Conservation (phyloP, 176 grass and related monocot species). For the Hyparrhenia diplandra region DNA sequence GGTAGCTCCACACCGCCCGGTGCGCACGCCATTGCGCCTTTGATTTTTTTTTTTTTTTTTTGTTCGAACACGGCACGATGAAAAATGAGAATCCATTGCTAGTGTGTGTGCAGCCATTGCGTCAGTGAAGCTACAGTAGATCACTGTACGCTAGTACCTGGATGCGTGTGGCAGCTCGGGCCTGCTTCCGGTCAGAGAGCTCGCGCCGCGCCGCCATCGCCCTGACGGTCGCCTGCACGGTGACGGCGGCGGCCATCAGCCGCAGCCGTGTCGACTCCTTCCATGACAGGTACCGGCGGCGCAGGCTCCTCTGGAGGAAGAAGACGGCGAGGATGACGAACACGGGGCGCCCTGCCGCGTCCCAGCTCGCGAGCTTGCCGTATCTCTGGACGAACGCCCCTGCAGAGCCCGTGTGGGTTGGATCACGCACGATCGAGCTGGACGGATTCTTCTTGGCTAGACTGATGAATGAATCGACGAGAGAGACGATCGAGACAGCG, state of each 20-base stretch:
- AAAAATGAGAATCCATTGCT: neutral
- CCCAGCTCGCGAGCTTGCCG: constrained; percentile 32
- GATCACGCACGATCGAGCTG: constrained; percentile 9
- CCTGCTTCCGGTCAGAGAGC: constrained; percentile 27
- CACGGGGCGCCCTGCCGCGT: constrained; percentile 29
- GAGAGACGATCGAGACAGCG: neutral
- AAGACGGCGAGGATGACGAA: constrained; percentile 17
- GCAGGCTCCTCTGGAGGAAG: constrained; percentile 33
- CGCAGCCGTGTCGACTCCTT: constrained; percentile 28
- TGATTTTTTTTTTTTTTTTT: neutral
- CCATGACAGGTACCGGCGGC: constrained; percentile 34
- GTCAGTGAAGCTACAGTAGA: neutral
- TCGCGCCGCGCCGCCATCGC: constrained; percentile 39
- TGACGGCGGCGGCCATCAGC: constrained; percentile 21
- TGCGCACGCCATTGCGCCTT: constrained; percentile 57
- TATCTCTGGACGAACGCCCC: constrained; percentile 35
- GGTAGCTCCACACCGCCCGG: constrained; percentile 11
- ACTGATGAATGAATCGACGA: neutral
- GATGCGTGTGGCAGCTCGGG: constrained; percentile 45
- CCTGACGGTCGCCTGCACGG: constrained; percentile 41
- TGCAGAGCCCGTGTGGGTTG: constrained; percentile 10
- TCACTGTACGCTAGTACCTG: constrained; percentile 46
- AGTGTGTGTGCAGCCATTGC: neutral
- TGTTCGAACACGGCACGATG: neutral
- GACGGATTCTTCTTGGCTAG: neutral